Evolutionary conservation across 495 filamentous ascomycete species (phyloP), one percentile per base, ranked within the genome.

Genomic region (Aspergillus biplanus): DNA sequence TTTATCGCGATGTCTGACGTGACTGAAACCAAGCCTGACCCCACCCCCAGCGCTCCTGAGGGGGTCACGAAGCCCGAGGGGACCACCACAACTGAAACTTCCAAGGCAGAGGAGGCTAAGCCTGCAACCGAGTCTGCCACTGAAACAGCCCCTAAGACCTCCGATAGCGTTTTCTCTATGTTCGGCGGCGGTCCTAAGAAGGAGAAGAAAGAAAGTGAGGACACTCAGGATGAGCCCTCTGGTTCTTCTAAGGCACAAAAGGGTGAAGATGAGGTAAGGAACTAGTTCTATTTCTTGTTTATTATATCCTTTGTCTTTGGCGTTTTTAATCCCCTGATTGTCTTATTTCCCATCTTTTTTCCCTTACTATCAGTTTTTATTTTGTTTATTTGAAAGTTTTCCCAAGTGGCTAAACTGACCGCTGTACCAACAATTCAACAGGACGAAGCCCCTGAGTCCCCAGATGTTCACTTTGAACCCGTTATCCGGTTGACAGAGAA

Each of bases 391-490:
- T 11, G 39, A 11, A 44, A 44, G 8, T 7, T 44, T 44, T 44
- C n/a, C 4, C 39, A 44, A 31, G 34, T 57, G 52, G 27, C 53
- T 65, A 31, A 65, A 31, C 11, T 39, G 1, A 15, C 42, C 21
- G 21, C 21, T 7, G 32, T 44, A 50, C 27, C 16, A 11, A 31
- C 27, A 13, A 8, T n/a, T 13, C 37, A 33, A 61, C 46, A 84
- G 66, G 88, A 88, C 49, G 92, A 90, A 68, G 83, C 86, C 47
- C 88, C 89, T 62, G 91, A 96, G 71, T 92, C 91, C 49, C 90
- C 91, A 52, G 93, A 98, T 62, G 91, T 97, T 64, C 89, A 98
- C 80, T 99, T 98, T 81, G 92, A 97, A 82, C 95, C 95, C 58
- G 92, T 99, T 64, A 90, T 96, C 73, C 92, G 85, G 76, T 84